These are phyloP conservation scores for Canna indica DNA, from an alignment of 176 grass and related monocot genomes.

Conservation along the genomic window DNA sequence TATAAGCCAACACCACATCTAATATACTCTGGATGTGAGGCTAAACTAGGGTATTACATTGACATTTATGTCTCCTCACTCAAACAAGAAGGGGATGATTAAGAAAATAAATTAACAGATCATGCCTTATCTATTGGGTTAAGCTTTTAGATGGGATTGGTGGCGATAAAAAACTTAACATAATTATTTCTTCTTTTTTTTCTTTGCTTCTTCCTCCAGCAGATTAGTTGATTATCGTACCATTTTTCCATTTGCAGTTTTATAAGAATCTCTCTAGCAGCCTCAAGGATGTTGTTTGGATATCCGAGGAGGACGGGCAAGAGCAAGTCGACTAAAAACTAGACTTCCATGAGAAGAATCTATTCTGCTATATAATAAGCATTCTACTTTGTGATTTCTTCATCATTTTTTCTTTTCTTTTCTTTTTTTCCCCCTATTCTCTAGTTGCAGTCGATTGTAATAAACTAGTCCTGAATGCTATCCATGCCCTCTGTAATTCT, in stretches of 20 bases:
- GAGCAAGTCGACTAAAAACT: slow-evolving; percentile 11
- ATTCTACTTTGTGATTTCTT: no score
- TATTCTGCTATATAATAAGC: not conserved
- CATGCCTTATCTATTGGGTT: no score
- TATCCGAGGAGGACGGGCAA: slow-evolving; percentile 53
- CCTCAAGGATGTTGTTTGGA: slow-evolving; percentile 96
- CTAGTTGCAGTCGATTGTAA: not conserved
- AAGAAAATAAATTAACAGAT: no score
- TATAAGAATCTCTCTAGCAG: slow-evolving; percentile 68
- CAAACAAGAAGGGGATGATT: no score
- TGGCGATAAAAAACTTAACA: no score
- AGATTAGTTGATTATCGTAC: not conserved
- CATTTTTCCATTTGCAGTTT: slow-evolving; percentile 40
- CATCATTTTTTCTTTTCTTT: not conserved
- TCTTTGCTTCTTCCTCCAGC: not conserved
- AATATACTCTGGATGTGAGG: no score
- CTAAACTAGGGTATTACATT: no score
- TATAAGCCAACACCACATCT: no score
- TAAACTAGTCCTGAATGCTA: not conserved
- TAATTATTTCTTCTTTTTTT: not conserved
- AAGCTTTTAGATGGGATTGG: no score
- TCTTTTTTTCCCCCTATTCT: not conserved
- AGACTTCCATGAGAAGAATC: no score
- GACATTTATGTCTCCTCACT: no score
- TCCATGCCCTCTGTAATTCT: not conserved